A percentile compares a stretch with the other conserved stretches of the same genome.
Conservation (phyloP, 306 rosid genomes). For the Dryas alaskensis region DNA sequence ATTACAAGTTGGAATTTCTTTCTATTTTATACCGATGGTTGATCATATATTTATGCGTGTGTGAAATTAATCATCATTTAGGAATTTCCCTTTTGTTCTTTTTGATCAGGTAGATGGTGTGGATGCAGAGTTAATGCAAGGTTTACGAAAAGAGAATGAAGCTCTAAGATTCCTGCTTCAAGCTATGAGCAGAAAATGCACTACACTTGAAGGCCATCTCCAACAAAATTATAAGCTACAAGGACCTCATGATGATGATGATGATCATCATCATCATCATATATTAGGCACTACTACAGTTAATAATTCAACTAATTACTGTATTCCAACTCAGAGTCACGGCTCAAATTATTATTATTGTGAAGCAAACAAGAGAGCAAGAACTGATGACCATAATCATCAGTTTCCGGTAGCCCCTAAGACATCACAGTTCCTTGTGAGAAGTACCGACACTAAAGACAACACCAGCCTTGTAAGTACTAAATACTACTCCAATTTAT, state of each 20-base stretch:
- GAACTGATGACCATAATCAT: not conserved
- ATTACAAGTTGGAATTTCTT: no score
- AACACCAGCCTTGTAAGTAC: constrained; percentile 43
- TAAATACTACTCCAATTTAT: no score
- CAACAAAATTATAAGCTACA: not conserved
- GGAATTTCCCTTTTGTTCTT: not conserved
- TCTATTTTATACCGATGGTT: no score
- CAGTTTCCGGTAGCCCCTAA: constrained; percentile 36
- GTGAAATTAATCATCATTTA: no score
- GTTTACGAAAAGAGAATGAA: constrained; percentile 49
- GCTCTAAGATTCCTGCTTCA: constrained; percentile 50
- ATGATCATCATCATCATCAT: no score
- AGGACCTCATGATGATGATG: no score
- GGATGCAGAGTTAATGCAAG: constrained; percentile 30
- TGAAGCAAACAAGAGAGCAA: constrained; percentile 40
- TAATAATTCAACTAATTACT: no score
- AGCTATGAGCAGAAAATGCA: constrained; percentile 45
- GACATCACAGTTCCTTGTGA: constrained; percentile 43
- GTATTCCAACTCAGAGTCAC: no score
- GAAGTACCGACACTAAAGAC: constrained; percentile 45
- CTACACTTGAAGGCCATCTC: constrained; percentile 35
- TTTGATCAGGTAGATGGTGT: constrained; percentile 34
- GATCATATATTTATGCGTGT: no score
- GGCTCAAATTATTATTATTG: no score
- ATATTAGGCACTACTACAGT: no score